Evolutionary conservation across 768 basidiomycete genomes (phyloP).

Genomic region (Boletus vinaceobasis): DNA sequence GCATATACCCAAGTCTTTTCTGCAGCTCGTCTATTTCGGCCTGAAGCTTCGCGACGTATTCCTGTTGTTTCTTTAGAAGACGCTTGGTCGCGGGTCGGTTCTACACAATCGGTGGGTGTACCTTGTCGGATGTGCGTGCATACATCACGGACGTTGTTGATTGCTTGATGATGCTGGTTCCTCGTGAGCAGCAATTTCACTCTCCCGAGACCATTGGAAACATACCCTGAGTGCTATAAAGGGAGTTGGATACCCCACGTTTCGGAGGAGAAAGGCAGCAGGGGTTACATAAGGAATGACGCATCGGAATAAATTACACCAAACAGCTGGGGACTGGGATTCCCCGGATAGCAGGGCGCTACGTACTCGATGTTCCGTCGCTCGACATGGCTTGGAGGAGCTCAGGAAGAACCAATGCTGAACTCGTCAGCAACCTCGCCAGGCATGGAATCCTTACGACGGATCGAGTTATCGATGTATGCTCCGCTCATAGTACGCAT

Average conservation of each 20-base stretch:
- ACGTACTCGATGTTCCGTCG: neutral
- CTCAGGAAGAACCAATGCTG: constrained; percentile 62
- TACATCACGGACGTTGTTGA: constrained; percentile 19
- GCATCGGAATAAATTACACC: constrained; percentile 1
- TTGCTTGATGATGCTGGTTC: neutral
- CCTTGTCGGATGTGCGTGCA: constrained; percentile 29
- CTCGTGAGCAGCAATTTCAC: neutral
- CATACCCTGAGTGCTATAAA: neutral
- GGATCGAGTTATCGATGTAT: constrained; percentile 52
- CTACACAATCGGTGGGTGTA: neutral
- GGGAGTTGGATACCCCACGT: neutral
- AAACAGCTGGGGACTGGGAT: constrained; percentile 5
- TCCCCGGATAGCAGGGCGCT: too few relatives aligned
- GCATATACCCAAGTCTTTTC: constrained; percentile 41
- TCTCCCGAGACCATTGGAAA: neutral
- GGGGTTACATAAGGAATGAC: constrained; percentile 1
- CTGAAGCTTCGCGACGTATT: constrained; percentile 45
- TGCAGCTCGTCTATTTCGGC: constrained; percentile 49
- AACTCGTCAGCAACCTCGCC: constrained; percentile 69
- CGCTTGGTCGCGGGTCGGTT: neutral
- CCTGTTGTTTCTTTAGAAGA: constrained; percentile 46
- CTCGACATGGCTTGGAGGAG: constrained; percentile 78
- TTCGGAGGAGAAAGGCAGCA: neutral
- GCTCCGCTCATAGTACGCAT: constrained; percentile 12
- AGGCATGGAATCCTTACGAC: constrained; percentile 53